Evolutionary conservation across 257 asterid genomes (phyloP).

Genomic region (Lantana camara): DNA sequence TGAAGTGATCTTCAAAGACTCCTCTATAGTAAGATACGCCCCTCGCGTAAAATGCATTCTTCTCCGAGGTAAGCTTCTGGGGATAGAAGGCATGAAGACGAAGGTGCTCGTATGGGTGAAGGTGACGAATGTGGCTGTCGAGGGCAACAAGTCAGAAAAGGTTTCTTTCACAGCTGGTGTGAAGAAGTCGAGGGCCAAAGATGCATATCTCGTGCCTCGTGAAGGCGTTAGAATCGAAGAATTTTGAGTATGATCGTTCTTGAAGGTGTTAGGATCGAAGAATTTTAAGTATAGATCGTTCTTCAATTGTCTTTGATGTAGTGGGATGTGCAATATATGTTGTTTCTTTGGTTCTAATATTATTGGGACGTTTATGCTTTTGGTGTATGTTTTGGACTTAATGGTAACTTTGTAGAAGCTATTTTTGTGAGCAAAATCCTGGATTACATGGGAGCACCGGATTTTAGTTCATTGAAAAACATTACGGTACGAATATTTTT

Average conservation of each 20-base stretch:
- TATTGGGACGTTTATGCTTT: background rate
- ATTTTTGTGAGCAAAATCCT: no score
- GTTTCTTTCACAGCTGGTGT: slow-evolving; percentile 80
- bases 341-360: background rate
- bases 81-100: slow-evolving; percentile 81
- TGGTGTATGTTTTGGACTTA: background rate
- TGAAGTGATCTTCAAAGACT: slow-evolving; percentile 79
- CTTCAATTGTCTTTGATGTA: background rate
- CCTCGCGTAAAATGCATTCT: slow-evolving; percentile 69
- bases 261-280: slow-evolving; percentile 59
- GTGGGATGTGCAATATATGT: background rate
- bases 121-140: slow-evolving; percentile 60
- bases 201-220: slow-evolving; percentile 56
- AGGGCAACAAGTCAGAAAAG: slow-evolving; percentile 68
- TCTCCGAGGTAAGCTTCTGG: slow-evolving; percentile 70
- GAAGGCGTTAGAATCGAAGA: slow-evolving; percentile 63
- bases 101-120: slow-evolving; percentile 82
- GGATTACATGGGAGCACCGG: no score
- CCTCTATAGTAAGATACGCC: slow-evolving; percentile 57
- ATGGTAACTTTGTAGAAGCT: background rate
- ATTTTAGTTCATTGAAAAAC: no score
- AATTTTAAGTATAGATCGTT: slow-evolving; percentile 43
- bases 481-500: no score
- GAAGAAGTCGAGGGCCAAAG: slow-evolving; percentile 69
- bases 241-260: slow-evolving; percentile 56